phyloP scores from a whole-genome alignment of 106 monocot genomes.

The Amphibolis antarctica region DNA sequence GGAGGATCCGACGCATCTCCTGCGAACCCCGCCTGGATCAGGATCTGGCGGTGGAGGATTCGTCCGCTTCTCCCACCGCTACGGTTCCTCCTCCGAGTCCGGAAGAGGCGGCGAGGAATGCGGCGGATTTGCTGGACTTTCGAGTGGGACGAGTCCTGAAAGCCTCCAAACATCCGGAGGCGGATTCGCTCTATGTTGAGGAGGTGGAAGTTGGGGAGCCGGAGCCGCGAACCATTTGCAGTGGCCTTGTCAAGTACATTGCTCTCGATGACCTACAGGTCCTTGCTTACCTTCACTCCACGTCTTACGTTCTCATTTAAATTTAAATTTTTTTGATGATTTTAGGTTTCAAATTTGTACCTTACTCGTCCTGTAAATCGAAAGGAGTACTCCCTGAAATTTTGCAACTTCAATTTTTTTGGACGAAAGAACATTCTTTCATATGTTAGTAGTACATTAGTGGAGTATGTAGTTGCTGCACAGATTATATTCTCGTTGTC shows the following conservation, averaged over 20 bases:
- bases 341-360: no score
- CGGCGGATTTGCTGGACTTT: constrained; percentile 56
- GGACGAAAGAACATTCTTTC: no score
- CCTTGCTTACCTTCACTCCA: background rate
- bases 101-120: constrained; percentile 27
- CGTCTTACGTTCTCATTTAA: no score
- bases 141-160: constrained; percentile 55
- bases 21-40: background rate
- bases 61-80: background rate
- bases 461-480: no score
- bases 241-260: constrained; percentile 77
- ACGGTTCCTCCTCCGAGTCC: background rate
- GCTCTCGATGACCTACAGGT: constrained; percentile 41
- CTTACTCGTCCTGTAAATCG: no score
- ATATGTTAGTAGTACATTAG: no score
- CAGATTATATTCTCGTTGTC: no score
- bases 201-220: constrained; percentile 82
- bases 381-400: no score
- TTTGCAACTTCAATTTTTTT: no score
- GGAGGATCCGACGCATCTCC: background rate
- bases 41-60: background rate
- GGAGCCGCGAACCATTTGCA: constrained; percentile 83
- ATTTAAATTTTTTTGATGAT: no score
- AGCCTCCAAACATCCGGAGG: constrained; percentile 81
- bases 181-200: constrained; percentile 84